phyloP scores from a whole-genome alignment of 495 filamentous ascomycete species.

The Lophiotrema nucula region DNA sequence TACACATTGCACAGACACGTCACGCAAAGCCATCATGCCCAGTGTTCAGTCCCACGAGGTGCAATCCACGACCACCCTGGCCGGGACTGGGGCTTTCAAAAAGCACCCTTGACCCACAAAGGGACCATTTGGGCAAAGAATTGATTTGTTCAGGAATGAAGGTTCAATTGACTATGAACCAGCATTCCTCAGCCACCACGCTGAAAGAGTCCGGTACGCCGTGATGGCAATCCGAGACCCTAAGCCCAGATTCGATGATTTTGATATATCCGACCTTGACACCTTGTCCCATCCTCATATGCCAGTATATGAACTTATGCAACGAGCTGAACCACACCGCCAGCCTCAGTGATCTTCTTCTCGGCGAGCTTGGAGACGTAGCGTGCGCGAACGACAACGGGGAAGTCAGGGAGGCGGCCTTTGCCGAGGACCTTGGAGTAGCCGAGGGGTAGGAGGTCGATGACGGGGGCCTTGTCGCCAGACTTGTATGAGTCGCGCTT shows the following conservation, averaged over 20 bases:
- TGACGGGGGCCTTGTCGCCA: slow-evolving; percentile 80
- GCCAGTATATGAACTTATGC: slow-evolving; percentile 57
- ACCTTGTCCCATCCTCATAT: background rate
- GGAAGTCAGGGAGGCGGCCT: slow-evolving; percentile 81
- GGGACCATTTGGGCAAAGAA: background rate
- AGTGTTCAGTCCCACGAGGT: too few relatives aligned
- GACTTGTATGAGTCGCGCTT: slow-evolving; percentile 78
- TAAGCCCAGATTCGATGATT: slow-evolving; percentile 14
- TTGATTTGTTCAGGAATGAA: slow-evolving; percentile 40
- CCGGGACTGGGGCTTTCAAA: too few relatives aligned
- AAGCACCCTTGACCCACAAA: background rate
- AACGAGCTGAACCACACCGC: slow-evolving; percentile 87
- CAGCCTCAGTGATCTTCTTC: slow-evolving; percentile 92
- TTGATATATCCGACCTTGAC: background rate
- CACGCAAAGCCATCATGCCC: too few relatives aligned
- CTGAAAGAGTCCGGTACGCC: slow-evolving; percentile 30
- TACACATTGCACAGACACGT: too few relatives aligned
- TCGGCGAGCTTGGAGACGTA: slow-evolving; percentile 87
- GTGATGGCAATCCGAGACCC: slow-evolving; percentile 7
- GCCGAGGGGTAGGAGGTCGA: slow-evolving; percentile 87
- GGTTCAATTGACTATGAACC: slow-evolving; percentile 26
- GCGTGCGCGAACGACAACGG: slow-evolving; percentile 81
- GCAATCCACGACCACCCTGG: too few relatives aligned
- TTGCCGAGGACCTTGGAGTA: slow-evolving; percentile 95
- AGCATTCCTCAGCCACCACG: slow-evolving; percentile 42